phyloP scores from a whole-genome alignment of 2,329 filamentous ascomycete genomes.

The Remersonia thermophila region DNA sequence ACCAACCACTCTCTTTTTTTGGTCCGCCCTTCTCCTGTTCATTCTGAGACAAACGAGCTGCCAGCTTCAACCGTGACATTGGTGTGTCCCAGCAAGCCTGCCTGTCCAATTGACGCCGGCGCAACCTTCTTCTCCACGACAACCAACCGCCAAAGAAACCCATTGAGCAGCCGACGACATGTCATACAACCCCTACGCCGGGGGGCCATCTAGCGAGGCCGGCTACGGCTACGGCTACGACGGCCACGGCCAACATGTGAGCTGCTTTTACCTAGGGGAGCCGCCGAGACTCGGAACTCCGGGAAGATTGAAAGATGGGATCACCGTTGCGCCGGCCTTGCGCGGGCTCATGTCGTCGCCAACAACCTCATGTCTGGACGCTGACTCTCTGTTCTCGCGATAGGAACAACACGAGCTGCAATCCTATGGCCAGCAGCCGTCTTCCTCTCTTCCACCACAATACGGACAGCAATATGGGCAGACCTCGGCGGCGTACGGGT shows the following conservation, averaged over 20 bases:
- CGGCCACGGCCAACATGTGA: constrained; percentile 33
- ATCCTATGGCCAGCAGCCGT: constrained; percentile 29
- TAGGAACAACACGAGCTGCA: constrained; percentile 43
- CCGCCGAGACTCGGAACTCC: no score
- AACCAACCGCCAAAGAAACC: not conserved
- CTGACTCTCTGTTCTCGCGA: not conserved
- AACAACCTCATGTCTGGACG: no score
- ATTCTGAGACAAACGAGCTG: no score
- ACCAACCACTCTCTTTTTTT: no score
- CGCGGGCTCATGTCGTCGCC: no score
- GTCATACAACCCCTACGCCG: constrained; percentile 54
- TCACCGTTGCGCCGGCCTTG: no score
- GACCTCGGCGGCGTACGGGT: not conserved
- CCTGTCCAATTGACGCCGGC: no score
- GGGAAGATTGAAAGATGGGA: no score
- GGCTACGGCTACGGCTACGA: constrained; percentile 29
- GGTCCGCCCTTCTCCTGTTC: no score
- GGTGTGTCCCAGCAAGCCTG: no score
- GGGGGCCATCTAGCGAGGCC: constrained; percentile 35
- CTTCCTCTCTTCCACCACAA: constrained; percentile 13
- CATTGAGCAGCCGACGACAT: constrained; percentile 20
- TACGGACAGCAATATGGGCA: constrained; percentile 7
- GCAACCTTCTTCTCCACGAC: no score
- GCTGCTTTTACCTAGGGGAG: constrained; percentile 15
- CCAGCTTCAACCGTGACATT: no score